Base-by-base conservation (phyloP, 306 rosid species). In the Erythrophleum fordii region DNA sequence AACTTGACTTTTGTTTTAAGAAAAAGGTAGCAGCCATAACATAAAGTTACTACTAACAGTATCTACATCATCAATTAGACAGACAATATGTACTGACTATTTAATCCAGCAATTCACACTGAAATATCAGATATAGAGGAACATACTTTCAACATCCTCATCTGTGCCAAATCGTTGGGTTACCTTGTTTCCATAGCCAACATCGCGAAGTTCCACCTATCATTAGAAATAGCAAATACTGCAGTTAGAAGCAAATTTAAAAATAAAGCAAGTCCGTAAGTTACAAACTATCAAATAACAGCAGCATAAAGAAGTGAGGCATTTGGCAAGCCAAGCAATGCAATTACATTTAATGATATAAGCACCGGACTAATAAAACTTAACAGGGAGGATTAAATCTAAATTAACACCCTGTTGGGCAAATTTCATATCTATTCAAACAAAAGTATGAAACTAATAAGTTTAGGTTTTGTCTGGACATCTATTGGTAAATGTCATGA, bases 181-280 rank as follows among this genome's bases (percentile, higher is more conserved):
- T 66, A 91, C 91, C 88, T 95, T 93, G 92, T 86, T 93, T 83
- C 99, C 98, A 42, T 89, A 85, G 61, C 85, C 88, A 77, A 95
- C 48, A 34, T 95, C 99, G 65, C 98, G 98, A 69, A 95, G 96
- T 83, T 95, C 98, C 77, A 93, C 97, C 98, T 95, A 82, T 72
- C 41, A 49, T 25, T 31, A 81, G 60, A 84, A 88, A 83, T 44
- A 87, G n/a, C 62, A 71, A 74, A 48, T 69, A 12, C n/a, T 79
- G 56, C 45, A 49, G 64, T 39, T 60, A 51, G 26, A 65, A 80
- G 42, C 23, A 25, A 11, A 75, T 52, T 26, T 39, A 17, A 55
- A 23, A 69, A 72, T n/a, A 75, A 52, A 51, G 46, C 22, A 58
- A 61, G 69, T 69, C 46, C 39, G 49, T 9, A 34, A 67, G 45